Evolutionary conservation across 2,329 filamentous ascomycete genomes (phyloP).

Genomic region (Pseudogymnoascus sp.): DNA sequence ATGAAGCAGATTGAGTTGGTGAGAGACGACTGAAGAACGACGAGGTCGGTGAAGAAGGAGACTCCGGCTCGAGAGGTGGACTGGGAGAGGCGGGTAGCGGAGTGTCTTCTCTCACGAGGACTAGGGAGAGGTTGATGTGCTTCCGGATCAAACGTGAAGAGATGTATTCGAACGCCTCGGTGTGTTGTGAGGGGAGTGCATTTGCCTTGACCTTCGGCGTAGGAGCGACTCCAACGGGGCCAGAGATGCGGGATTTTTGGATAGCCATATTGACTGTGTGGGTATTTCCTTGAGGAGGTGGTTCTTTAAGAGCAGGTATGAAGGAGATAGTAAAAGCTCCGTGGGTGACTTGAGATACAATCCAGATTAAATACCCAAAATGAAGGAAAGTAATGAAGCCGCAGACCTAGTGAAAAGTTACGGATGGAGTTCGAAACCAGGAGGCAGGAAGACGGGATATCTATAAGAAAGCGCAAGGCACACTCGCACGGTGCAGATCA

Average conservation of each 20-base stretch:
- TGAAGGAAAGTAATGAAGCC: conserved; percentile 4
- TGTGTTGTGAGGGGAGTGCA: conserved; percentile 47
- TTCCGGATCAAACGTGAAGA: conserved; percentile 49
- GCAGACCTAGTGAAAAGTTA: not conserved
- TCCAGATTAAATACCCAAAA: conserved; percentile 1
- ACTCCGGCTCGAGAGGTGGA: not conserved
- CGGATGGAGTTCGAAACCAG: not conserved
- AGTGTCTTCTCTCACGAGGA: conserved; percentile 49
- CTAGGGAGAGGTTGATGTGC: conserved; percentile 47
- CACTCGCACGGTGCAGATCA: not conserved
- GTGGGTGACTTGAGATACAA: not conserved
- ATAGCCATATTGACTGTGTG: conserved; percentile 20
- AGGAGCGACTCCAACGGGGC: conserved; percentile 53
- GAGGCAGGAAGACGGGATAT: not conserved
- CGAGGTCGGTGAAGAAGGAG: not conserved
- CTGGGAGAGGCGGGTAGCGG: conserved; percentile 38
- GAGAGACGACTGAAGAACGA: not conserved
- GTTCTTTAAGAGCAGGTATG: not conserved
- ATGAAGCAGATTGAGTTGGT: not conserved
- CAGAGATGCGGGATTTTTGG: conserved; percentile 49
- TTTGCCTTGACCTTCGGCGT: conserved; percentile 48
- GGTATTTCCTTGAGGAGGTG: not conserved
- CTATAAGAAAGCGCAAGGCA: not conserved
- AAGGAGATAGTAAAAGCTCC: not conserved
- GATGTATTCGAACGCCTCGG: conserved; percentile 49